Evolutionary conservation across 1,284 basidiomycete genomes (phyloP).

Genomic region (Trametes sp.): DNA sequence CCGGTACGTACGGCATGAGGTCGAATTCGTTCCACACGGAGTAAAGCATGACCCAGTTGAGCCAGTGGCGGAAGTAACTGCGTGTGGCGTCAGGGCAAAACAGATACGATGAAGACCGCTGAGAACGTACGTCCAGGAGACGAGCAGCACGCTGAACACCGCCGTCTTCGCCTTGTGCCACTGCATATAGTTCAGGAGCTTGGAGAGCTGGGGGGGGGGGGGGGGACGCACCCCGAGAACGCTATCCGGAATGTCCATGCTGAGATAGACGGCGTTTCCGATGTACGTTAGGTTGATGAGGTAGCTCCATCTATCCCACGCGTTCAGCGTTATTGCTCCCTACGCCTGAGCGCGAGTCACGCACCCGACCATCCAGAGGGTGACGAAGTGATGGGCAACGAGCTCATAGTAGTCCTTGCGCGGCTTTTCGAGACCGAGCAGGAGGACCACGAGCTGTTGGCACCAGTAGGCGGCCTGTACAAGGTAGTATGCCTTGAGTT

Average conservation of each 20-base stretch:
- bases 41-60: constrained; percentile 88
- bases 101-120: background rate
- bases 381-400: constrained; percentile 90
- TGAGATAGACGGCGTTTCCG: constrained; percentile 92
- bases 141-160: constrained; percentile 75
- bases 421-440: constrained; percentile 90
- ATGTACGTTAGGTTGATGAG: constrained; percentile 85
- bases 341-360: constrained; percentile 34
- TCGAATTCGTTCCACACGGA: constrained; percentile 88
- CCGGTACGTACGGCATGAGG: constrained; percentile 74
- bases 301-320: constrained; percentile 81
- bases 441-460: constrained; percentile 91
- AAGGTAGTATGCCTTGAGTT: constrained; percentile 93
- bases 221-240: constrained; percentile 77
- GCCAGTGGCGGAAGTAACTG: constrained; percentile 96
- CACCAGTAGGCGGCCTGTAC: constrained; percentile 92
- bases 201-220: constrained; percentile 65
- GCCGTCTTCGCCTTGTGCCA: constrained; percentile 69
- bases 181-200: constrained; percentile 88
- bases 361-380: constrained; percentile 92
- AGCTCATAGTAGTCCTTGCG: constrained; percentile 92
- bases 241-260: constrained; percentile 96
- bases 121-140: constrained; percentile 81
- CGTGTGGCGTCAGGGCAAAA: constrained; percentile 6
- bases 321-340: constrained; percentile 5